Base-by-base conservation (phyloP, 2,329 filamentous ascomycete species). In the Proliferodiscus dingleyae region DNA sequence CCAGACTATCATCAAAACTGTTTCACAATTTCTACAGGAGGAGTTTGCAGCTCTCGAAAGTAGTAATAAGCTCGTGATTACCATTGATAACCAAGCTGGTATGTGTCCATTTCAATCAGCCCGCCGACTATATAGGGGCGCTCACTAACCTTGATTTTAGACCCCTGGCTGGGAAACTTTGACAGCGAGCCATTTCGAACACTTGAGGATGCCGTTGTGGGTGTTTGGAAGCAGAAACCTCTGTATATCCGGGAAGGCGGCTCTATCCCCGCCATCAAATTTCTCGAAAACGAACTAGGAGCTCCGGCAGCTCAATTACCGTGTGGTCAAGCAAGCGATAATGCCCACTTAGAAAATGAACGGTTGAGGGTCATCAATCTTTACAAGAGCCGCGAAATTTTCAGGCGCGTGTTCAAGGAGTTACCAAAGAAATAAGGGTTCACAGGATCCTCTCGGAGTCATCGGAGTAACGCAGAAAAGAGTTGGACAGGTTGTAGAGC, bases 171-270 rank as follows among this genome's bases (percentile, higher is more conserved):
- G 0, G 91, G 93, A 11, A 89, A 96, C 58, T 89, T 89, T 3
- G 81, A 82, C 39, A 96, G 95, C 56, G 81, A 89, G 54, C 90
- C 97, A 47, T 98, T 96, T 67, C 80, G 84, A 51, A 94, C 89
- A 0, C 77, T 98, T 0, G 89, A 95, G 56, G 76, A 83, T 48
- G 93, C 90, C 1, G 85, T 97, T 41, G 80, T 90, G 59, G 79
- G 86, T 36, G 89, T 85, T 0, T 98, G 93, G 93, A 81, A 81
- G 0, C 78, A 80, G 6, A 85, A 83, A 57, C 91, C 90, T 0
- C 73, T 98, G 3, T 97, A 95, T 64, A 98, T 98, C 56, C 80
- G 93, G 8, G 93, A 98, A 67, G 93, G 93, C 10, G 93, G 93
- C 4, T 94, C 87, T 0, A 98, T 98, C 56, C 93, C 93, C 0